Conservation (phyloP, 1,139 yeast genomes). For the Debaryomycetaceae sp. region DNA sequence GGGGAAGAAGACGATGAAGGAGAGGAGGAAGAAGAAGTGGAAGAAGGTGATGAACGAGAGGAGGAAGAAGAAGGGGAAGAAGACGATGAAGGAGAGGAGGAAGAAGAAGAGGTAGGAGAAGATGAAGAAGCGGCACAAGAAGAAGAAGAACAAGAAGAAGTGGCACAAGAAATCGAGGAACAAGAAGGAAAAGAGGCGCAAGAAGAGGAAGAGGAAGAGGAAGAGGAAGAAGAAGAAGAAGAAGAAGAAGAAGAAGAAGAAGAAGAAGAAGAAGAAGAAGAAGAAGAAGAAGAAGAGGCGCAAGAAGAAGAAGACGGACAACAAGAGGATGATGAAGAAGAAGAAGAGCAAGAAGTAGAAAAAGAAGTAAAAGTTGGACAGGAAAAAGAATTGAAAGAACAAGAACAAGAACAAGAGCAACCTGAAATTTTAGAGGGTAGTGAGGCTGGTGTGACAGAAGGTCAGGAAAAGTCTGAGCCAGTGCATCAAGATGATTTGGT, state of each 20-base stretch:
- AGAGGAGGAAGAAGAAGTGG: constrained; percentile 3
- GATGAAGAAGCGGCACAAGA: constrained; percentile 3
- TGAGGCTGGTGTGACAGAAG: too few relatives aligned
- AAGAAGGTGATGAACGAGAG: constrained; percentile 4
- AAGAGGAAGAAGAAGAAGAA: constrained; percentile 4
- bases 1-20: constrained; percentile 1
- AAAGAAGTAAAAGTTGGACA: constrained; percentile 5
- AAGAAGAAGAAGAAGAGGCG: neutral
- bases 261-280: neutral
- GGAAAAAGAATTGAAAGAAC: constrained; percentile 2
- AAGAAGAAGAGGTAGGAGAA: neutral
- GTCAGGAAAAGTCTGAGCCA: too few relatives aligned
- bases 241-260: constrained; percentile 2
- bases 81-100: constrained; percentile 3
- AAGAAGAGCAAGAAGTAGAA: constrained; percentile 6
- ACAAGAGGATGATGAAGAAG: constrained; percentile 12
- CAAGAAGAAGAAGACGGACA: constrained; percentile 7
- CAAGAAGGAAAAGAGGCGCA: constrained; percentile 5
- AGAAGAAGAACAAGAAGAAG: neutral
- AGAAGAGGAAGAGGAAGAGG: constrained; percentile 5
- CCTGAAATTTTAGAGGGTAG: neutral
- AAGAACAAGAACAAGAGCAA: constrained; percentile 1
- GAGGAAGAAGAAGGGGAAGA: neutral
- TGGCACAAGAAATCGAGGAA: constrained; percentile 5
- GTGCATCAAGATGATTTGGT: too few relatives aligned